Base-by-base conservation (phyloP, 805 yeast genomes). In the Maudiozyma barnettii region DNA sequence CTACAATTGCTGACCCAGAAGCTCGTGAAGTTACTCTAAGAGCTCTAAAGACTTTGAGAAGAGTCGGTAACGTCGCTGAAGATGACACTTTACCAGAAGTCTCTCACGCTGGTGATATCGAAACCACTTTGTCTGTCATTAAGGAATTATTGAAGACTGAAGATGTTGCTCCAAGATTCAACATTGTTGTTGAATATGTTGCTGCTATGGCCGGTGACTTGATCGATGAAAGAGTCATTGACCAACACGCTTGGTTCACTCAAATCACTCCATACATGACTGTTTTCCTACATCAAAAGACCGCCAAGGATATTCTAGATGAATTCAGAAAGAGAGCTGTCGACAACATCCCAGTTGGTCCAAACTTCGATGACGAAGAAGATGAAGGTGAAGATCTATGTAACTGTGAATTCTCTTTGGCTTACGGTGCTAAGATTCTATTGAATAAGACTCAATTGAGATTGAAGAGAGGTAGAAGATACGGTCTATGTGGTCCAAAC, bases 321-420 rank as follows among this genome's bases (percentile, higher is more conserved):
- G 87, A 84, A 72, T 88, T 81, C 84, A 89, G 98, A 81, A 84
- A 82, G 81, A 76, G 83, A 76, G 91, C 98, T 60, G 84, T 93
- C 69, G 96, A 89, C 78, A 93, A 93, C 90, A 91, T 93, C 65
- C 99, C 99, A 68, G 84, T 80, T 65, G 93, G 95, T 66, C 95
- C 96, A 68, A 74, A 81, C 67, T 89, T 89, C 74, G 98, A 91
- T 76, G 97, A 90, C 67, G 91, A 84, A 74, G 93, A 84, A 69
- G 97, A 89, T 69, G 98, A 93, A 70, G 99, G 98, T 78, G 98
- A 93, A 79, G 98, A 93, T 71, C 81, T 93, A 69, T 93, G 99
- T 84, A 93, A 93, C 95, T 91, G 98, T 85, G 99, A 93, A 83
- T 93, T 93, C 90, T 93, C 99, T 53, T 81, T 93, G 68, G 99